Base-by-base conservation (phyloP, 495 filamentous ascomycete genomes). In the Ramalina intermedia region DNA sequence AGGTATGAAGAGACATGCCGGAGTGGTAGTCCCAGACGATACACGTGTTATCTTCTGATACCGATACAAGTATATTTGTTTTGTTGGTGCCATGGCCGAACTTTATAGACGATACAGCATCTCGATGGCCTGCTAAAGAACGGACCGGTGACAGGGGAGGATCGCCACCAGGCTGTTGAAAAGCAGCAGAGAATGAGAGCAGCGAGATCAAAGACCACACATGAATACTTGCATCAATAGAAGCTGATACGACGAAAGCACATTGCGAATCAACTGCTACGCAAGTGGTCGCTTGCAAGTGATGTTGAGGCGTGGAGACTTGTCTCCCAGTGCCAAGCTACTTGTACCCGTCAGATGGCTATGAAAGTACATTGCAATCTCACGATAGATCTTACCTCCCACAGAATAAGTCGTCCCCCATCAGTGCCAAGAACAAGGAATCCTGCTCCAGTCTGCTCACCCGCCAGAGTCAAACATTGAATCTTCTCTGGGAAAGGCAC, bases 1-100 rank as follows among this genome's bases (percentile, higher is more conserved):
- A 80, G 16, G 87, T 94, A 51, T 87, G 79, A 49, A 96, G 62
- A 20, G 78, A 69, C 26, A 71, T 70, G 35, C 87, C 87, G 1
- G 74, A 84, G 24, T 80, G 76, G 58, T 89, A 91, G 61, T 95
- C 85, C 91, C 91, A 98, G 47, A 85, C 74, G 52, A 91, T 79
- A 52, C 81, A 83, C 1, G 80, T 88, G 55, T 81, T 82, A 61
- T 94, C 88, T 51, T 81, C 76, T 47, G 85, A 84, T 1, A 79
- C 75, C 2, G 87, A 87, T 14, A 94, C 71, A 48, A 78, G 84
- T 48, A 91, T 76, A 56, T 84, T 88, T 46, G 78, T 78, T 47
- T 72, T 70, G 60, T 75, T 80, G 23, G 73, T 64, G 58, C 80
- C 82, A 52, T 83, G 79, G 44, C 82, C 82, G 33, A 84, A 62